Conservation (phyloP, 164 flowering plant genomes). For the Stephania cephalantha region DNA sequence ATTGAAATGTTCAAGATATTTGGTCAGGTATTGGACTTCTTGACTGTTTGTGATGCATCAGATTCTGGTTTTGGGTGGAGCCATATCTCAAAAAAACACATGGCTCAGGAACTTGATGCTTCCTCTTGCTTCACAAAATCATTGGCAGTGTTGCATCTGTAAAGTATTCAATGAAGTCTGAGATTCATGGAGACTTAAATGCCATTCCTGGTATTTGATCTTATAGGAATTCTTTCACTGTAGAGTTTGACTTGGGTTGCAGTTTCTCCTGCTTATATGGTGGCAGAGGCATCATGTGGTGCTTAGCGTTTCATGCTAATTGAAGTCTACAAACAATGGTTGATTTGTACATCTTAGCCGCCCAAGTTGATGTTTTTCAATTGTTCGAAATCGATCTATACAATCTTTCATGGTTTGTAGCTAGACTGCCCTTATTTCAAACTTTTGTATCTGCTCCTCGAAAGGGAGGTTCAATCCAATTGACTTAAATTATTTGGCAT, state of each 20-base stretch:
- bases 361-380: neutral
- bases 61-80: slow-evolving; percentile 49
- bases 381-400: neutral
- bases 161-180: slow-evolving; percentile 3
- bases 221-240: neutral
- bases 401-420: neutral
- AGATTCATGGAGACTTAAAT: neutral
- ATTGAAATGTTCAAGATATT: slow-evolving; percentile 96
- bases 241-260: slow-evolving; percentile 2
- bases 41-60: slow-evolving; percentile 62
- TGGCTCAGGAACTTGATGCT: slow-evolving; percentile 73
- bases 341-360: neutral
- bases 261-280: neutral
- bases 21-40: slow-evolving; percentile 86
- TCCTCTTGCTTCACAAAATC: slow-evolving; percentile 83
- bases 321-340: neutral
- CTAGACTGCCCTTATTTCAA: neutral
- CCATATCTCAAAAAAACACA: slow-evolving; percentile 67
- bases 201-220: neutral
- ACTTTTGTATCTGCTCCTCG: neutral
- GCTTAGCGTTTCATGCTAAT: neutral
- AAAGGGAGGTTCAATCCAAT: neutral
- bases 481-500: too few relatives aligned
- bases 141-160: slow-evolving; percentile 67
- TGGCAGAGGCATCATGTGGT: neutral